Base-by-base conservation (phyloP, 352 stramenopile species). In the Globisporangium polare region DNA sequence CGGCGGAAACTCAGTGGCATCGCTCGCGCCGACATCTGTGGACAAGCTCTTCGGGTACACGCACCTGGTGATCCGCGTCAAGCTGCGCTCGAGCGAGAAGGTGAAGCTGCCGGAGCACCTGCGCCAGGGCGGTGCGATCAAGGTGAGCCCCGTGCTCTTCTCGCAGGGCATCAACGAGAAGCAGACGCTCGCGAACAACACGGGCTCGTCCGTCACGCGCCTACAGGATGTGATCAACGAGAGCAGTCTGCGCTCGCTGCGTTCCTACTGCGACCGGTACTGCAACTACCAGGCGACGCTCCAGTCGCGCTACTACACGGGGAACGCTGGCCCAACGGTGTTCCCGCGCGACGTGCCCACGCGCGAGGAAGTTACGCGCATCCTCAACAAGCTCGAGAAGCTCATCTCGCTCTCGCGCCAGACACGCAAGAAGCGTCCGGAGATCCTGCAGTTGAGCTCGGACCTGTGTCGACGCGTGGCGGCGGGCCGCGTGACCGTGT, bases 151-250 rank as follows among this genome's bases (percentile, higher is more conserved):
- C 12, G 78, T 92, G 62, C 67, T 94, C 33, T 94, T 94, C 62
- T 88, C 86, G 0, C 86, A 97, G 56, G 92, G 92, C 22, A 97
- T 98, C 67, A 98, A 98, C 63, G 92, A 97, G 68, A 96, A 94
- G 68, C 90, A 97, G 70, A 96, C 90, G 33, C 47, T 98, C 9
- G 89, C 88, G 2, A 98, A 98, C 76, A 89, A 94, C 67, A 94
- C 86, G 1, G 81, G 81, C 27, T 86, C 83, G 7, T 90, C 83
- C 0, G 72, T 86, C n/a, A 92, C 83, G 20, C 69, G 82, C 10
- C 65, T 94, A 9, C 86, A 94, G 59, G 86, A 94, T 45, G 73
- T 83, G 41, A 94, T 94, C 67, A 94, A 94, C 56, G 80, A 87
- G 61, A 82, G 71, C 47, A 90, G 80, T 59, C 71, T 94, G 39